These are phyloP conservation scores for Penicillium daleae DNA, from an alignment of 495 filamentous ascomycete genomes.

Conservation along the genomic window DNA sequence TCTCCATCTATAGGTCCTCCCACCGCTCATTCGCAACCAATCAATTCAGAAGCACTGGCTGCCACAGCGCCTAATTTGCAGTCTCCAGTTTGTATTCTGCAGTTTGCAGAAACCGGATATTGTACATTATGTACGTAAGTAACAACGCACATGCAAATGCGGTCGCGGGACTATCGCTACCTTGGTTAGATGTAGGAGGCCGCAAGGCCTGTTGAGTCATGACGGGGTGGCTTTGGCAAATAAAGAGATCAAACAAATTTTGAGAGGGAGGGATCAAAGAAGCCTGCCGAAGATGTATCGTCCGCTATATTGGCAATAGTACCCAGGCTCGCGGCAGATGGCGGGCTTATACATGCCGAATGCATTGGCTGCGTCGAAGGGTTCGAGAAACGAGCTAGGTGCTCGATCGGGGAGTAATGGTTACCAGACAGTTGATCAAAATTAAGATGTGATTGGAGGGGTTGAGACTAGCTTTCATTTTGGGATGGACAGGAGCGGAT, in stretches of 20 bases:
- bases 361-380: slow-evolving; percentile 13
- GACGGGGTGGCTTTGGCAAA: not conserved
- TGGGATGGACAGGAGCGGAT: not conserved
- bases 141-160: not conserved
- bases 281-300: slow-evolving; percentile 19
- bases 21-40: not conserved
- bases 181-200: not conserved
- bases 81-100: not conserved
- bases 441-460: not conserved
- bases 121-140: not conserved
- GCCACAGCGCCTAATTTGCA: not conserved
- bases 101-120: not conserved
- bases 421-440: slow-evolving; percentile 5
- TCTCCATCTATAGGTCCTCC: not conserved
- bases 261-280: slow-evolving; percentile 16
- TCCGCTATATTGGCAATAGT: slow-evolving; percentile 15
- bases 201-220: not conserved
- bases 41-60: not conserved
- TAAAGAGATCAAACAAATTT: not conserved
- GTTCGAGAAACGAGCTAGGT: slow-evolving; percentile 18
- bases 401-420: not conserved
- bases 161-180: not conserved
- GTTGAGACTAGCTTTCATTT: not conserved
- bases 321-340: not conserved
- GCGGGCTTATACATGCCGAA: slow-evolving; percentile 17